These are phyloP conservation scores for Suillus placidus DNA, from an alignment of 768 basidiomycete species.

Conservation along the genomic window DNA sequence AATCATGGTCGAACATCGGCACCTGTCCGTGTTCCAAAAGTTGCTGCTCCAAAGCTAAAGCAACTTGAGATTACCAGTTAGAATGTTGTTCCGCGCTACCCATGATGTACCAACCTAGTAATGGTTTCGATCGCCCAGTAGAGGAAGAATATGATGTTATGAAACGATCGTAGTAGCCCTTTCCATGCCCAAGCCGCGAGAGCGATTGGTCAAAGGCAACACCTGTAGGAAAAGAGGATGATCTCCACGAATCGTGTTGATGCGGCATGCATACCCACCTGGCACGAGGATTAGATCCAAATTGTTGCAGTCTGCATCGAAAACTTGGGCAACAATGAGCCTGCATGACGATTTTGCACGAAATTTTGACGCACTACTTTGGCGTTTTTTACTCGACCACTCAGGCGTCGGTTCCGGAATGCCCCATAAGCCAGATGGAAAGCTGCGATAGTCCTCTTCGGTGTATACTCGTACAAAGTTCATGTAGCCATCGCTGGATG, in stretches of 20 bases:
- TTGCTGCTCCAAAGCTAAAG: slow-evolving; percentile 65
- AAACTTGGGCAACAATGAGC: slow-evolving; percentile 22
- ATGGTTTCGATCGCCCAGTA: slow-evolving; percentile 47
- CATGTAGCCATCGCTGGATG: slow-evolving; percentile 52
- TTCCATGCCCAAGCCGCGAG: slow-evolving; percentile 78
- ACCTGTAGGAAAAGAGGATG: slow-evolving; percentile 41
- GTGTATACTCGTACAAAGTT: slow-evolving; percentile 66
- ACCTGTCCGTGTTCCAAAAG: slow-evolving; percentile 53
- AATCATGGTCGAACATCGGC: slow-evolving; percentile 60
- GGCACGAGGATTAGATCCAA: slow-evolving; percentile 72
- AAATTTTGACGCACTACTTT: slow-evolving; percentile 49
- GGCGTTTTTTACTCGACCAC: slow-evolving; percentile 48
- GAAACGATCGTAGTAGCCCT: slow-evolving; percentile 83
- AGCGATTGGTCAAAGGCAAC: slow-evolving; percentile 73
- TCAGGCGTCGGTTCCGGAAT: slow-evolving; percentile 65
- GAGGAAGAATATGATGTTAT: slow-evolving; percentile 53
- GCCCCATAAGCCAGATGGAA: slow-evolving; percentile 71
- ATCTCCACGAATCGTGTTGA: slow-evolving; percentile 3
- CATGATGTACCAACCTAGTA: slow-evolving; percentile 53
- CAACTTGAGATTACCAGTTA: slow-evolving; percentile 48
- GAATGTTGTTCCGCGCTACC: slow-evolving; percentile 16
- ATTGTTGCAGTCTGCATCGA: slow-evolving; percentile 38
- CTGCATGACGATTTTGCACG: slow-evolving; percentile 8
- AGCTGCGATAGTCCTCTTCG: slow-evolving; percentile 54
- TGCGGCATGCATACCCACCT: slow-evolving; percentile 42